phyloP scores from a whole-genome alignment of 2,329 filamentous ascomycete genomes.

The Lachnum nothofagi region DNA sequence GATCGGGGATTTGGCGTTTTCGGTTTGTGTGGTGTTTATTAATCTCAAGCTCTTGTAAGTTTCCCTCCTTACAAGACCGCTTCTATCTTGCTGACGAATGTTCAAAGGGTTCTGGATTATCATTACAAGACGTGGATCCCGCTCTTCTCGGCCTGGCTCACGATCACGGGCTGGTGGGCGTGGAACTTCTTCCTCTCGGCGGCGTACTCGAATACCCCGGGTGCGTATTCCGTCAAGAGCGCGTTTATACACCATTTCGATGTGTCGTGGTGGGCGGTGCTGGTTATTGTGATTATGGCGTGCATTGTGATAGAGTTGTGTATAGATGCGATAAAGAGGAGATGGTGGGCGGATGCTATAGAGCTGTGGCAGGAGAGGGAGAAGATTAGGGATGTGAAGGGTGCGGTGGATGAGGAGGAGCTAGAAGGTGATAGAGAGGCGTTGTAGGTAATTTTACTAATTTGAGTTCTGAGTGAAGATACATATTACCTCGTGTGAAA shows the following conservation, averaged over 20 bases:
- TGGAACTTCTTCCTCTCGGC: constrained; percentile 73
- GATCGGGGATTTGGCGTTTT: constrained; percentile 68
- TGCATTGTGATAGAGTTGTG: constrained; percentile 66
- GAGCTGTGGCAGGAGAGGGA: constrained; percentile 70
- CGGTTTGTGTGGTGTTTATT: constrained; percentile 65
- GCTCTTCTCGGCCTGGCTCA: constrained; percentile 51
- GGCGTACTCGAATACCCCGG: constrained; percentile 46
- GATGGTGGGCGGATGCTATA: constrained; percentile 69
- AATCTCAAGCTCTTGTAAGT: constrained; percentile 66
- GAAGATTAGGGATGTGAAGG: too few species aligned
- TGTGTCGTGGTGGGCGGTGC: constrained; percentile 68
- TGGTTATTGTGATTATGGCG: constrained; percentile 57
- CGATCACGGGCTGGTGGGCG: constrained; percentile 70
- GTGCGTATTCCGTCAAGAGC: constrained; percentile 62
- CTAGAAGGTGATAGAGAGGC: too few species aligned
- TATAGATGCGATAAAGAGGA: constrained; percentile 56
- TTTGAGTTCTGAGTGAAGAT: too few species aligned
- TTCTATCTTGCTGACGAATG: constrained; percentile 52
- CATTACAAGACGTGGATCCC: constrained; percentile 69
- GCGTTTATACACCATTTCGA: constrained; percentile 66
- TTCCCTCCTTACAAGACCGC: constrained; percentile 24
- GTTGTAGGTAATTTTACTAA: too few species aligned
- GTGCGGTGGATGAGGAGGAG: too few species aligned
- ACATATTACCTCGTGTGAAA: too few species aligned
- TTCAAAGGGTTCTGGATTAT: constrained; percentile 61